phyloP scores from a whole-genome alignment of 306 rosid species.

The Glycyrrhiza uralensis region DNA sequence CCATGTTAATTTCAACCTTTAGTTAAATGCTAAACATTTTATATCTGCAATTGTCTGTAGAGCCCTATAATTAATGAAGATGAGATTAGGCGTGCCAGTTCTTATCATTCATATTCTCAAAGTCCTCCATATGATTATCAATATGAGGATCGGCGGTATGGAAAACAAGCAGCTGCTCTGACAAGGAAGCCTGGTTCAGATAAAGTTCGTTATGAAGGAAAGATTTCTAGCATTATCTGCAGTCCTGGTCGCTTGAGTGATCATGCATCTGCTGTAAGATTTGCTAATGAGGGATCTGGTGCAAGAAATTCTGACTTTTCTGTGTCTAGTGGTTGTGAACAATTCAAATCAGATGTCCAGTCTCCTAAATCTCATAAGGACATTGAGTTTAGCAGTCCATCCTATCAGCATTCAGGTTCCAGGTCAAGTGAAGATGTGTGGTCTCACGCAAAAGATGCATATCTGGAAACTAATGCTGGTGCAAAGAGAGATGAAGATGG shows the following conservation, averaged over 20 bases:
- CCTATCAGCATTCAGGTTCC: conserved; percentile 42
- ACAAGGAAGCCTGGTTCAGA: conserved; percentile 93
- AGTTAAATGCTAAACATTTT: conserved; percentile 23
- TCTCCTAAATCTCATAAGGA: conserved; percentile 67
- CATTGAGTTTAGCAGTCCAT: conserved; percentile 53
- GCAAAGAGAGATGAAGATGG: conserved; percentile 42
- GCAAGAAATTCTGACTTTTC: conserved; percentile 79
- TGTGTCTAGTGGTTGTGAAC: conserved; percentile 66
- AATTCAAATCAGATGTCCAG: conserved; percentile 58
- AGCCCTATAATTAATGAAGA: conserved; percentile 55
- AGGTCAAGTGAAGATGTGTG: conserved; percentile 54
- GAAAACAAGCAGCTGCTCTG: conserved; percentile 63
- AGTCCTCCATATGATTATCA: conserved; percentile 99
- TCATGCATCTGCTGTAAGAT: conserved; percentile 60
- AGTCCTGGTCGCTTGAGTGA: conserved; percentile 80
- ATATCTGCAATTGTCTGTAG: conserved; percentile 40
- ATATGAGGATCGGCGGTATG: conserved; percentile 88
- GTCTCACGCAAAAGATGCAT: conserved; percentile 32
- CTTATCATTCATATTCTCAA: conserved; percentile 95
- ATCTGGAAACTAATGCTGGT: conserved; percentile 35
- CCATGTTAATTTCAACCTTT: background rate
- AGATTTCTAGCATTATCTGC: conserved; percentile 57
- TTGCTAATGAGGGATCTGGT: conserved; percentile 71
- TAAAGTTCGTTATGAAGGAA: conserved; percentile 73
- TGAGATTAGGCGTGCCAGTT: conserved; percentile 86